Base-by-base conservation (phyloP, 2,329 filamentous ascomycete genomes). In the Ophiostoma fasciatum region DNA sequence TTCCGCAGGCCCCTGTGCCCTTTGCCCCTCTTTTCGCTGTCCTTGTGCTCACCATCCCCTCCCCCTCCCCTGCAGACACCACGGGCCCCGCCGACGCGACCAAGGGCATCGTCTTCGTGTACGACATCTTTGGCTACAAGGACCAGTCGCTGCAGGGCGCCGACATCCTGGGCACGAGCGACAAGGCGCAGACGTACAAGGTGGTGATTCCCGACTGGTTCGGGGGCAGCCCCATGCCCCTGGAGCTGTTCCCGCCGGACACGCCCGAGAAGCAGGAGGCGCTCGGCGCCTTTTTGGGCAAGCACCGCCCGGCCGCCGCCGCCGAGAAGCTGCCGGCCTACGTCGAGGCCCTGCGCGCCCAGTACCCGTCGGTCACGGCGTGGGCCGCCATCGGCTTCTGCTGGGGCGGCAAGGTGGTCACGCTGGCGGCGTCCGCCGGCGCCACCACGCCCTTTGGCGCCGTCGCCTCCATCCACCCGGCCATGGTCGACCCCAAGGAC, bases 161-260 rank as follows among this genome's bases (percentile, higher is more conserved):
- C 43, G 78, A 83, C 48, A 81, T 73, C 46, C 60, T 79, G 18
- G 63, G 71, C 30, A 60, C 59, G 31, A 61, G 63, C 42, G 64
- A 71, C 48, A 51, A 61, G 55, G 67, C 60, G 57, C 70, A 62
- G 54, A 73, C 81, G 51, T 90, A 92, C 64, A 76, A 75, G 47
- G 82, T 94, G 46, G 85, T 87, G 59, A 87, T 94, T 44, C 87
- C 87, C 20, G 87, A 94, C 60, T 88, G 82, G 68, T 93, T 94
- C 63, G 70, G 81, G 41, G 85, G 82, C 53, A 28, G 13, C 3
- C n/a, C 7, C 22, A 7, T 65, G 41, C 66, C 70, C 38, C 9
- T 17, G 11, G 38, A 67, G 66, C 60, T n/a, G n/a, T 73, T 73
- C 52, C 78, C 78, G 3, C 69, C 76, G 18, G 56, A 74, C 55